Base-by-base conservation (phyloP, 345 rosid genomes). In the Hibiscus mutabilis region DNA sequence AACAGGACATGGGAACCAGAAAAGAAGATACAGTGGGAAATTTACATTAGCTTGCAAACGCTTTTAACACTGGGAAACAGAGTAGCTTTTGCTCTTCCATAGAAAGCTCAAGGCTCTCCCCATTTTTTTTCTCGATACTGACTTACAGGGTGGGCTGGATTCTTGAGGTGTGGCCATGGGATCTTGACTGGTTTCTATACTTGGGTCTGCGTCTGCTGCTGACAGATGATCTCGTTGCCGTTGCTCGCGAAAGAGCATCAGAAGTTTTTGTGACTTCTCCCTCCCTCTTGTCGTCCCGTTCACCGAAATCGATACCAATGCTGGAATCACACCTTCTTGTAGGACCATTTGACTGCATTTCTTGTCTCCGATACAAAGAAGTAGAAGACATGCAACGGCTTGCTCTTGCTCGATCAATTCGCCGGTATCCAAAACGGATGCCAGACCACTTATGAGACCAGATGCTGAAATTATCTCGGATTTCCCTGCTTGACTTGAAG, bases 271-370 rank as follows among this genome's bases (percentile, higher is more conserved):
- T 0, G 99, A 88, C 83, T 89, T 92, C 64, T 96, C 98, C 86
- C 77, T 86, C 51, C 95, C 98, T 74, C 97, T 76, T 0, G 83
- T 22, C 14, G 91, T 91, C 5, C 99, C 99, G 16, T 92, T 92
- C 15, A 92, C 97, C 0, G 97, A 91, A 44, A 95, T 82, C 5
- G 99, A 92, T 68, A 95, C 98, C 73, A 95, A 69, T 3, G 96
- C 90, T 11, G 99, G 99, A 68, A 91, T 95, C 56, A 90, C 99
- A 22, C 99, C 99, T 85, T 95, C 99, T 77, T 91, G 99, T 68
- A 95, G 78, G 33, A 92, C 96, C 88, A 92, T 78, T 60, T 91
- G 91, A 64, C 89, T 76, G 78, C 99, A 92, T 35, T 84, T 84
- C 51, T 92, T 97, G 33, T 82, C 86, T 57, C 94, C 90, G 0